phyloP scores from a whole-genome alignment of 768 basidiomycete species.

The Phlegmacium glaucopus region DNA sequence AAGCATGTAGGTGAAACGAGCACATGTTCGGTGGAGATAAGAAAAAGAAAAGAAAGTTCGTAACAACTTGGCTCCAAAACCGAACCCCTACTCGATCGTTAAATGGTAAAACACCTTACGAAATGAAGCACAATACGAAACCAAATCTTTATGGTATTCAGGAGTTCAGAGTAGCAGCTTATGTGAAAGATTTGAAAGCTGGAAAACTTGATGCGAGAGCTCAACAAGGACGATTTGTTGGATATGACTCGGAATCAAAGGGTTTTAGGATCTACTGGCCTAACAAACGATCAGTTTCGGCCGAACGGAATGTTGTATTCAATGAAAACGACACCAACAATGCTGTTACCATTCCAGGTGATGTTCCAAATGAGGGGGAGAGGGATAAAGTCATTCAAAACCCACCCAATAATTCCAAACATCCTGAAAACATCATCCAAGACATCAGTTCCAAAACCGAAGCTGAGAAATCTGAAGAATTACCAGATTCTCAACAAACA shows the following conservation, averaged over 20 bases:
- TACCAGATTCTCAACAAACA: no score
- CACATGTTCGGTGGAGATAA: no score
- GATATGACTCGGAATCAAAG: constrained; percentile 21
- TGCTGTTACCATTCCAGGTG: constrained; percentile 1
- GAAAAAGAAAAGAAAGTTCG: no score
- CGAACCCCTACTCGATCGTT: constrained; percentile 18
- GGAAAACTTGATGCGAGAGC: constrained; percentile 13
- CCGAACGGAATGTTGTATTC: constrained; percentile 23
- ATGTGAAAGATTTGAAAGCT: constrained; percentile 19
- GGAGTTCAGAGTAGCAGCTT: constrained; percentile 18
- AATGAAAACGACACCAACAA: constrained; percentile 16
- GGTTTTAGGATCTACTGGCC: constrained; percentile 22
- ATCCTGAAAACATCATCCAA: no score
- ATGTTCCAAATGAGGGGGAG: constrained; percentile 20
- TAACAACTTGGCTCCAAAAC: constrained; percentile 26
- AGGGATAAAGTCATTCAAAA: neutral
- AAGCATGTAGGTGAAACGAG: no score
- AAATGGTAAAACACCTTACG: constrained; percentile 20
- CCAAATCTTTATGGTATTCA: constrained; percentile 19
- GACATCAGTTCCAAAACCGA: no score
- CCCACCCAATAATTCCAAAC: constrained; percentile 7
- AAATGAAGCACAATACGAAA: constrained; percentile 12
- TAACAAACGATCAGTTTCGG: constrained; percentile 13
- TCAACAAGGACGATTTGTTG: constrained; percentile 19
- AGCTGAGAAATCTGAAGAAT: no score